Base-by-base conservation (phyloP, 176 grass and related monocot genomes). In the Miscanthus lutarioriparius region DNA sequence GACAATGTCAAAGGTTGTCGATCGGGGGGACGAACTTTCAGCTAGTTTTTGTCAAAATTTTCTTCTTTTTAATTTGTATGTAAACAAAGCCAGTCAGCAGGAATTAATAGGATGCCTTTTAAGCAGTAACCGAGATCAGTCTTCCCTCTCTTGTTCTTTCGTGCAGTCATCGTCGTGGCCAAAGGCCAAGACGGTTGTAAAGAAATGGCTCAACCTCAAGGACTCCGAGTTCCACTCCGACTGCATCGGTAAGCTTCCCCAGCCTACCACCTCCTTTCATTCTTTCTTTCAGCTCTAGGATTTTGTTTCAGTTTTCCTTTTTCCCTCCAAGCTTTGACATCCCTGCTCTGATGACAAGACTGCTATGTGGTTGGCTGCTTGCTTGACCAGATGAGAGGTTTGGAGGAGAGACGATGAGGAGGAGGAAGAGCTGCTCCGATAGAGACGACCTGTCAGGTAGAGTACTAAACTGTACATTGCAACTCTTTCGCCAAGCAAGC, bases 351-450 rank as follows among this genome's bases (percentile, higher is more conserved):
- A 58, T 58, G 67, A 63, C 14, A 72, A 25, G 48, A 43, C 41
- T 45, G 43, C 43, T 48, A 48, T 48, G 45, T 16, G 45, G 0
- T 37, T 37, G 35, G 2, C 35, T 36, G 36, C 22, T 61, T 23
- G 32, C 74, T 74, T 67, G 48, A 75, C 74, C 74, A 91, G 91
- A 54, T 15, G 83, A 85, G 26, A 87, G 68, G 6, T 83, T 82
- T 39, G 80, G 62, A 20, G 85, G 44, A 23, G 8, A 20, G 15
- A 43, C 78, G 64, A 37, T 51, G 85, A 48, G 45, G 45, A 44
- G 91, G 91, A 84, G 91, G 64, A 95, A 87, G 87, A 95, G 96
- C 77, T 98, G 91, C 73, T 98, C 96, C 8, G 91, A 98, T 83
- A 92, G 88, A 74, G 91, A 95, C 10, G 83, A 95, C 82, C 23